Base-by-base conservation (phyloP, 2,329 filamentous ascomycete genomes). In the Colletotrichum sansevieriae region DNA sequence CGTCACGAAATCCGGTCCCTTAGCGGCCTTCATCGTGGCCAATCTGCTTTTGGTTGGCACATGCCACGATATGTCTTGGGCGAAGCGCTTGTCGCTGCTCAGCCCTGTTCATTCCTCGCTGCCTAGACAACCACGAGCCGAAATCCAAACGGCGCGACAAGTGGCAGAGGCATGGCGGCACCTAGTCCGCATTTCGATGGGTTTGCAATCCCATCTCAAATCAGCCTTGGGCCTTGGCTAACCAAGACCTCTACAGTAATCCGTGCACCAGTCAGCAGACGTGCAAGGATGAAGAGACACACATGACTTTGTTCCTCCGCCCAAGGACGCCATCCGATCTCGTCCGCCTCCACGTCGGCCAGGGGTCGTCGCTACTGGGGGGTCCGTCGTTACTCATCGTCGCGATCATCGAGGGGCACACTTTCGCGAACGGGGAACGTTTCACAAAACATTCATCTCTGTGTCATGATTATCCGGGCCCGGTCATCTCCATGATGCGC, bases 371-470 rank as follows among this genome's bases (percentile, higher is more conserved):
- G 18, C 18, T 18, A 18, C 18, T 18, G 18, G 18, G 18, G 18
- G 18, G 18, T 18, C 18, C 18, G 37, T 29, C 35, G 25, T 22
- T 33, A 37, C 29, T 55, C 35, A 55, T 37, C 54, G n/a, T 44
- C 35, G 60, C 60, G 33, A 49, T 56, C 25, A 55, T 59, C 46
- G 39, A 54, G 37, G 29, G 13, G 47, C 25, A 29, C 25, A 35
- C 20, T 51, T 60, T 52, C 29, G 56, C 56, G 62, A 69, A 66
- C 49, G 62, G 62, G 35, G 51, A 66, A 56, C 47, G 66, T 69
- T 69, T 69, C 66, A 69, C 35, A 68, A 47, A 66, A 55, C 62
- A 65, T 56, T 68, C 65, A 69, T 57, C 65, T 60, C 47, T 65
- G 65, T 69, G 66, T 66, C 62, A 69, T 69, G 55, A 56, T 29